These are phyloP conservation scores for Rosa rugosa DNA, from an alignment of 306 rosid species.

Conservation along the genomic window DNA sequence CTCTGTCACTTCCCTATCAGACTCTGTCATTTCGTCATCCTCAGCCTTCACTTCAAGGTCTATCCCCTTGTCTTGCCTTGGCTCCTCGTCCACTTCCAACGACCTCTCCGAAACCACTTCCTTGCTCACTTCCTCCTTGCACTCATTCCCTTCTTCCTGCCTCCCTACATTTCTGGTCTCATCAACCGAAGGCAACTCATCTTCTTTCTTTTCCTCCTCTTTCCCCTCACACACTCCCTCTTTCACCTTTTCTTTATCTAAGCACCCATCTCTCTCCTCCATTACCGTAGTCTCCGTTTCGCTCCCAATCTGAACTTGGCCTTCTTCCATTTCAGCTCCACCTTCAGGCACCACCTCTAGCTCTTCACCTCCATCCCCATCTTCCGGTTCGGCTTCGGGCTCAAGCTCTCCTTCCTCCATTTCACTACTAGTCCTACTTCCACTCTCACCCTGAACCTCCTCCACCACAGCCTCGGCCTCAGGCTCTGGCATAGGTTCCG, in stretches of 20 bases:
- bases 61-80: conserved; percentile 37
- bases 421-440: conserved; percentile 15
- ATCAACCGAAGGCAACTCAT: conserved; percentile 20
- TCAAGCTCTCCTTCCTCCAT: conserved; percentile 26
- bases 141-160: conserved; percentile 28
- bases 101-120: conserved; percentile 29
- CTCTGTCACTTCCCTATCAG: conserved; percentile 35
- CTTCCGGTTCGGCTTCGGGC: conserved; percentile 19
- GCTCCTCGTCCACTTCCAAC: conserved; percentile 34
- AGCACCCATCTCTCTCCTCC: conserved; percentile 29
- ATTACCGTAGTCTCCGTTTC: conserved; percentile 25
- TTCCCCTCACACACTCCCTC: conserved; percentile 24
- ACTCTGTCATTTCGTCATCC: conserved; percentile 40
- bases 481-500: background rate
- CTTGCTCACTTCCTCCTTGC: conserved; percentile 33
- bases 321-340: conserved; percentile 31
- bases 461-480: background rate
- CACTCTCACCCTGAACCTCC: conserved; percentile 22
- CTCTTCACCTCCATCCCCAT: conserved; percentile 10
- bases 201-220: conserved; percentile 34
- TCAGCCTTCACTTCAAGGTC: conserved; percentile 44
- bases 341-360: background rate
- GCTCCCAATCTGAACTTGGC: background rate
- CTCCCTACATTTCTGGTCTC: conserved; percentile 12
- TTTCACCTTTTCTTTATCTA: conserved; percentile 29